Evolutionary conservation across 805 yeast genomes (phyloP).

Genomic region (Yueomyces sp.): DNA sequence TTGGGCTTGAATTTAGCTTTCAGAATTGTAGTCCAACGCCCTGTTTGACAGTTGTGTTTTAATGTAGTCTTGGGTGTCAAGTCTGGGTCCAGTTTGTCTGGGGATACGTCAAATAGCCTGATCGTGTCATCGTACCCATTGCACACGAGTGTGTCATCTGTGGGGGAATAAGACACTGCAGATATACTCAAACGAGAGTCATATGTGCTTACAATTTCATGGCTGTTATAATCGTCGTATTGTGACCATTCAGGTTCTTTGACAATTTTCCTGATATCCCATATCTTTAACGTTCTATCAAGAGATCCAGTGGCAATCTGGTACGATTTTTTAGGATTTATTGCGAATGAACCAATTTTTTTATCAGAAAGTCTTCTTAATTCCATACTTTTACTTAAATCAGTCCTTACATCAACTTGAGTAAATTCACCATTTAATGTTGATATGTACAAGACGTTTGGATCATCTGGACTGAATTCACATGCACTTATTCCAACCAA

Average conservation of each 20-base stretch:
- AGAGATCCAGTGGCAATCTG: slow-evolving; percentile 81
- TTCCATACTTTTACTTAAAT: slow-evolving; percentile 6
- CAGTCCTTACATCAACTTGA: slow-evolving; percentile 53
- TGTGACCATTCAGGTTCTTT: slow-evolving; percentile 43
- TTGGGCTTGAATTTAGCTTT: slow-evolving; percentile 76
- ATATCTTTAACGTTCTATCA: slow-evolving; percentile 69
- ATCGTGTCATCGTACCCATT: slow-evolving; percentile 89
- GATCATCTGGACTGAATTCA: slow-evolving; percentile 34
- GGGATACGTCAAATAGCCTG: slow-evolving; percentile 48
- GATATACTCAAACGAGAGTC: slow-evolving; percentile 70
- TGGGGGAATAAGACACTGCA: slow-evolving; percentile 65
- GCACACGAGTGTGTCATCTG: slow-evolving; percentile 58
- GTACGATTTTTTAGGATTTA: slow-evolving; percentile 53
- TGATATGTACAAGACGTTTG: slow-evolving; percentile 52
- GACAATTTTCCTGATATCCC: slow-evolving; percentile 63
- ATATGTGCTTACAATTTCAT: slow-evolving; percentile 40
- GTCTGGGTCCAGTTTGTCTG: slow-evolving; percentile 16
- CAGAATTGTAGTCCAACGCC: slow-evolving; percentile 89
- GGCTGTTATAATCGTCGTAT: slow-evolving; percentile 28
- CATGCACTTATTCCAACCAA: slow-evolving; percentile 67
- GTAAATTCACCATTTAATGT: slow-evolving; percentile 75
- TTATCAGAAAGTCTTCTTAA: slow-evolving; percentile 61
- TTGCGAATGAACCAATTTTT: slow-evolving; percentile 80
- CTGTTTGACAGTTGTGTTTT: slow-evolving; percentile 90
- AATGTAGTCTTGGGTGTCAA: slow-evolving; percentile 51